A percentile compares a stretch with the other conserved stretches of the same genome.
Evolutionary conservation across 1,139 yeast genomes (phyloP).

Genomic region (Diutina rugosa): DNA sequence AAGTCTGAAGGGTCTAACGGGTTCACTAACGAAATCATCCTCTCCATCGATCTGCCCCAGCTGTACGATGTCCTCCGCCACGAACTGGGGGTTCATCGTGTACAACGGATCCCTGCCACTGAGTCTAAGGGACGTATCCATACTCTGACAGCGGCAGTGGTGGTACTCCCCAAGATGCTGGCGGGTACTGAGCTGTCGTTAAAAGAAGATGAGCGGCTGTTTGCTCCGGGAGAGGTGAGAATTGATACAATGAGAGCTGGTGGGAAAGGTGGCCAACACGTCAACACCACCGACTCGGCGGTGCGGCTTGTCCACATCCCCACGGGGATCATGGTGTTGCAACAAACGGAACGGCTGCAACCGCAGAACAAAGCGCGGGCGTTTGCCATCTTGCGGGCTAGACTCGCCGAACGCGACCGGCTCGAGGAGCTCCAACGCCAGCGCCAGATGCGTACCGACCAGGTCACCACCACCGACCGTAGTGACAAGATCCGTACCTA

Average conservation of each 20-base stretch:
- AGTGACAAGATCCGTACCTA: slow-evolving; percentile 91
- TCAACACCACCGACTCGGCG: slow-evolving; percentile 95
- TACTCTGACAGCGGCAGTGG: slow-evolving; percentile 92
- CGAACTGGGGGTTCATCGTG: slow-evolving; percentile 95
- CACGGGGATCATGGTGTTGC: slow-evolving; percentile 76
- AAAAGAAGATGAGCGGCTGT: slow-evolving; percentile 52
- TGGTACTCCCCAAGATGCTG: slow-evolving; percentile 74
- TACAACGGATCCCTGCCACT: slow-evolving; percentile 86
- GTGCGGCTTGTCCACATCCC: slow-evolving; percentile 89
- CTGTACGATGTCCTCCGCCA: slow-evolving; percentile 60
- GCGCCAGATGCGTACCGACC: slow-evolving; percentile 58
- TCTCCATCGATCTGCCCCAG: slow-evolving; percentile 65
- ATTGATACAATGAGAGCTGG: slow-evolving; percentile 94
- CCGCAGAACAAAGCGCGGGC: slow-evolving; percentile 95
- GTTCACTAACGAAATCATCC: slow-evolving; percentile 57
- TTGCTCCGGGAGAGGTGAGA: slow-evolving; percentile 79
- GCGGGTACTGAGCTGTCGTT: slow-evolving; percentile 46
- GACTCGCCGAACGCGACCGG: slow-evolving; percentile 73
- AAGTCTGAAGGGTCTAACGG: slow-evolving; percentile 53
- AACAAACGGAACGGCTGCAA: slow-evolving; percentile 94
- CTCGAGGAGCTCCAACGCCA: slow-evolving; percentile 54
- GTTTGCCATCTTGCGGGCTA: slow-evolving; percentile 63
- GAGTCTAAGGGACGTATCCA: slow-evolving; percentile 91
- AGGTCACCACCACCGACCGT: slow-evolving; percentile 80
- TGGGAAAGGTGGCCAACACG: slow-evolving; percentile 98